phyloP scores from a whole-genome alignment of 2,329 filamentous ascomycete genomes.

The Penicillium concentricum region DNA sequence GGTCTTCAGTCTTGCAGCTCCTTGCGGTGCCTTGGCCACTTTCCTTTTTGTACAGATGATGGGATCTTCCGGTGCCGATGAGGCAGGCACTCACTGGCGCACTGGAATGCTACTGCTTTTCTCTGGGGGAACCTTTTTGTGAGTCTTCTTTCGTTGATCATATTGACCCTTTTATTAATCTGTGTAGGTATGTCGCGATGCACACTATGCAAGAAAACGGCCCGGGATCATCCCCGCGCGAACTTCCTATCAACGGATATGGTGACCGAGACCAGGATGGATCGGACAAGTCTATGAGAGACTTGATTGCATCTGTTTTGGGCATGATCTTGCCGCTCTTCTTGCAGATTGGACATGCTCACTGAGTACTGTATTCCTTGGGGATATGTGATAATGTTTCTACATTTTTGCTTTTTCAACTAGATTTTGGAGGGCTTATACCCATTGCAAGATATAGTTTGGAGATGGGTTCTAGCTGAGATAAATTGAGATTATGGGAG shows the following conservation, averaged over 20 bases:
- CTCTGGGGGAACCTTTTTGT: slow-evolving; percentile 93
- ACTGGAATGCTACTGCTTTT: slow-evolving; percentile 94
- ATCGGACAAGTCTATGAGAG: slow-evolving; percentile 44
- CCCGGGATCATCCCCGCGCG: slow-evolving; percentile 31
- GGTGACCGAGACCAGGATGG: slow-evolving; percentile 38
- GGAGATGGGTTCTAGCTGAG: slow-evolving; percentile 4
- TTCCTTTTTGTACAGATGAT: slow-evolving; percentile 74
- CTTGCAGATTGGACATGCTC: slow-evolving; percentile 49
- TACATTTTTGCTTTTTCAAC: slow-evolving; percentile 5
- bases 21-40: slow-evolving; percentile 78
- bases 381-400: neutral
- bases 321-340: slow-evolving; percentile 50
- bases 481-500: slow-evolving; percentile 3
- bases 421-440: slow-evolving; percentile 20
- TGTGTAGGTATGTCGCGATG: slow-evolving; percentile 86
- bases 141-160: slow-evolving; percentile 42
- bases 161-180: slow-evolving; percentile 11
- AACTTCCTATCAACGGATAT: slow-evolving; percentile 43
- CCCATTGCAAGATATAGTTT: slow-evolving; percentile 14
- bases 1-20: slow-evolving; percentile 88
- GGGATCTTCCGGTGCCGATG: slow-evolving; percentile 54
- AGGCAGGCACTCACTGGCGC: slow-evolving; percentile 72
- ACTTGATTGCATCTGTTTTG: slow-evolving; percentile 47
- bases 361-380: slow-evolving; percentile 27
- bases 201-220: slow-evolving; percentile 85